A percentile compares a stretch with the other conserved stretches of the same genome.
These are phyloP conservation scores for Dactylonectria estremocensis DNA, from an alignment of 2,329 filamentous ascomycete genomes.

Conservation along the genomic window DNA sequence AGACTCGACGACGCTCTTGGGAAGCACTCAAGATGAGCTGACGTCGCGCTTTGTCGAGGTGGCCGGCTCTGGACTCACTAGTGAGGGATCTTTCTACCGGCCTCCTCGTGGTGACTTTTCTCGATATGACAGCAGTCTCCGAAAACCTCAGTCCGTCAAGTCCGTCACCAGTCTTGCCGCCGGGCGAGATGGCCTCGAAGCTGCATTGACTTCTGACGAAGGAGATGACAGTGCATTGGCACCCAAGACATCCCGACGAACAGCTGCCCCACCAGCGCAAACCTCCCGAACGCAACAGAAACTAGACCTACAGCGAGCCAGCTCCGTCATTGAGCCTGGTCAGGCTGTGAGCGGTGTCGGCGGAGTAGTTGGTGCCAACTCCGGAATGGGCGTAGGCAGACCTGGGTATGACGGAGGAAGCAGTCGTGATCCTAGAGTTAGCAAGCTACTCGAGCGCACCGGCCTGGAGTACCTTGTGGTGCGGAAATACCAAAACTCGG, in stretches of 20 bases:
- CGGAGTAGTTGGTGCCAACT: constrained; percentile 60
- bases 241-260: constrained; percentile 60
- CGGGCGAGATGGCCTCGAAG: constrained; percentile 44
- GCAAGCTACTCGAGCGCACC: constrained; percentile 77
- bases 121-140: constrained; percentile 53
- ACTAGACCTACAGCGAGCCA: constrained; percentile 80
- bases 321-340: constrained; percentile 78
- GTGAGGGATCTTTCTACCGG: constrained; percentile 68
- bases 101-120: constrained; percentile 50
- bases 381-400: constrained; percentile 67
- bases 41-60: constrained; percentile 74
- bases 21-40: constrained; percentile 62
- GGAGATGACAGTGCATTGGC: constrained; percentile 63
- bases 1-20: constrained; percentile 43
- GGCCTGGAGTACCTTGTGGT: constrained; percentile 83
- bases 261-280: constrained; percentile 62
- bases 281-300: constrained; percentile 82
- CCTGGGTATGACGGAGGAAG: constrained; percentile 67
- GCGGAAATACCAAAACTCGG: constrained; percentile 79
- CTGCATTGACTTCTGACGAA: constrained; percentile 48
- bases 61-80: constrained; percentile 64
- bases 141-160: constrained; percentile 61
- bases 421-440: constrained; percentile 73
- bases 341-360: constrained; percentile 58
- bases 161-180: constrained; percentile 58